phyloP scores from a whole-genome alignment of 495 filamentous ascomycete genomes.

The Apodospora peruviana region DNA sequence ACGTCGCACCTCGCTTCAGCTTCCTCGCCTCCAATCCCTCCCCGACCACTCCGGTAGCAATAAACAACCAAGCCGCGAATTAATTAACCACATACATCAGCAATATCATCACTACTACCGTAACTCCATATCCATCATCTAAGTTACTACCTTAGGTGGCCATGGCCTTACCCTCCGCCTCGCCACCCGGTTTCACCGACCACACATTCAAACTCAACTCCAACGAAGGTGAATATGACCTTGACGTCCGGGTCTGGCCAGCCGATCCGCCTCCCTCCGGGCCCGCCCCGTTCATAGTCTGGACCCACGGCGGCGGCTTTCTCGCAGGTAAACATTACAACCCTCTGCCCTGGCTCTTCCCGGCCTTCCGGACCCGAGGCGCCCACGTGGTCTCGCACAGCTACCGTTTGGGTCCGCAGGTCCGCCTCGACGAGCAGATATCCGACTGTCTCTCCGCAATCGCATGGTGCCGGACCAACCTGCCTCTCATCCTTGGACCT shows the following conservation, averaged over 20 bases:
- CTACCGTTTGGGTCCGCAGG: constrained; percentile 27
- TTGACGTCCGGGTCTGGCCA: constrained; percentile 20
- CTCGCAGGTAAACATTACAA: constrained; percentile 19
- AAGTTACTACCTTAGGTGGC: too few relatives aligned
- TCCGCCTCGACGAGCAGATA: constrained; percentile 16
- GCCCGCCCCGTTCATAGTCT: constrained; percentile 18
- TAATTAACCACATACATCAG: too few relatives aligned
- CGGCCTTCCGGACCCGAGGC: constrained; percentile 17
- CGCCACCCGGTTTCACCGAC: constrained; percentile 19
- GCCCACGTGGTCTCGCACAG: constrained; percentile 28
- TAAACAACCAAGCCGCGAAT: too few relatives aligned
- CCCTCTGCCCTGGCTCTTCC: constrained; percentile 17
- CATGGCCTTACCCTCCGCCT: too few relatives aligned
- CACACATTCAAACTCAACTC: constrained; percentile 14
- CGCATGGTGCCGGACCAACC: constrained; percentile 16
- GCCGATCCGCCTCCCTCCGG: constrained; percentile 8
- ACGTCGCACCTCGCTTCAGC: too few relatives aligned
- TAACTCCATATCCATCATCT: too few relatives aligned
- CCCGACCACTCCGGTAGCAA: too few relatives aligned
- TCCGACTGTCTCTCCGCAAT: constrained; percentile 20
- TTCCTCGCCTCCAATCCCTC: too few relatives aligned
- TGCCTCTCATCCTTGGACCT: constrained; percentile 14
- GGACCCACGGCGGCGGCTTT: constrained; percentile 26
- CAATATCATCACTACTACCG: too few relatives aligned
- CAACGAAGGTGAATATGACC: constrained; percentile 10